A percentile compares a stretch with the other conserved stretches of the same genome.
Evolutionary conservation across 192 early-diverging fungal genomes (phyloP).

Genomic region (Gorgonomyces haynaldii): DNA sequence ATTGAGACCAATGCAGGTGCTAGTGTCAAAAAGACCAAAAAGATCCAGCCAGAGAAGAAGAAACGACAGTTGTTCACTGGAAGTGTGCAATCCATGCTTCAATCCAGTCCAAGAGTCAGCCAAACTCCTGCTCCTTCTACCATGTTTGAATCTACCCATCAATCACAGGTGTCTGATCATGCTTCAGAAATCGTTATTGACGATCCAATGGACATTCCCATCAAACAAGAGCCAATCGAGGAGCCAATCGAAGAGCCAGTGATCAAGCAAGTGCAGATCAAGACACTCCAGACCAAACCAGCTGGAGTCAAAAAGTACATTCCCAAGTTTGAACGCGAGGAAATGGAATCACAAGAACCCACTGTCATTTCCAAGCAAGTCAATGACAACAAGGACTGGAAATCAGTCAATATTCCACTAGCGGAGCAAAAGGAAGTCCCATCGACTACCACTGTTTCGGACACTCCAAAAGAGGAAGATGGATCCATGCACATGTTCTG

Average conservation of each 20-base stretch:
- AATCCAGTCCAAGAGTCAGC: not conserved
- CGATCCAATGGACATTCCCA: too few relatives aligned
- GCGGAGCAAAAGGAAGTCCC: not conserved
- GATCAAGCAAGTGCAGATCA: too few relatives aligned
- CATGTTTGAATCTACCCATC: not conserved
- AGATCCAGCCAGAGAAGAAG: not conserved
- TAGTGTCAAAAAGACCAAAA: not conserved
- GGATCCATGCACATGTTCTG: slow-evolving; percentile 69
- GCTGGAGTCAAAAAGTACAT: slow-evolving; percentile 3
- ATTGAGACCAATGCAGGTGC: not conserved
- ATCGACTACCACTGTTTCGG: not conserved
- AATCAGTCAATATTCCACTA: slow-evolving; percentile 4
- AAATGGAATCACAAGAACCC: slow-evolving; percentile 8
- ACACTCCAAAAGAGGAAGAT: slow-evolving; percentile 29
- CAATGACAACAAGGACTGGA: slow-evolving; percentile 21
- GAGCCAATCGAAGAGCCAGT: too few relatives aligned
- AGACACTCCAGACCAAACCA: too few relatives aligned
- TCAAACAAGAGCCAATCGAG: too few relatives aligned
- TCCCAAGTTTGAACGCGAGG: slow-evolving; percentile 14
- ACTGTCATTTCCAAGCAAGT: slow-evolving; percentile 18
- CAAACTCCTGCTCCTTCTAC: not conserved
- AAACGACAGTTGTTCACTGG: not conserved
- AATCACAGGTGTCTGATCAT: too few relatives aligned
- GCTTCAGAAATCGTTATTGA: too few relatives aligned
- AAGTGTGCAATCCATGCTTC: not conserved